Conservation (phyloP, 1,284 basidiomycete species). For the Mycosarcoma maydis region DNA sequence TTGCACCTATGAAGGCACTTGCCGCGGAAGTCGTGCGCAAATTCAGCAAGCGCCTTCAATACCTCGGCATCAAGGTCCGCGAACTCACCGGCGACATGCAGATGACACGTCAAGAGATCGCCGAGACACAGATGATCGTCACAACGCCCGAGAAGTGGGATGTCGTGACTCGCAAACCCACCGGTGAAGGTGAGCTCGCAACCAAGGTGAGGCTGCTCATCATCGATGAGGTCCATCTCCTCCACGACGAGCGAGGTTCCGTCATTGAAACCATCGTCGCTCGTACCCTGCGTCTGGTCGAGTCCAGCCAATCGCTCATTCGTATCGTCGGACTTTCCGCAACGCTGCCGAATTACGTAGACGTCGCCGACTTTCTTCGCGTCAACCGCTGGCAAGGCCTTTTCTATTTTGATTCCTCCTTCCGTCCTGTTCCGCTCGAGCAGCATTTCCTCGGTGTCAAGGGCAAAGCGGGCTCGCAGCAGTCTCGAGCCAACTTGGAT, state of each 20-base stretch:
- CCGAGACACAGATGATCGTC: conserved; percentile 96
- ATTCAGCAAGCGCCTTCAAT: conserved; percentile 85
- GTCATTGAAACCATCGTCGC: conserved; percentile 99
- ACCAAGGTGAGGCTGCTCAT: conserved; percentile 88
- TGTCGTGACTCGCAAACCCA: conserved; percentile 96
- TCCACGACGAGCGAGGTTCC: conserved; percentile 97
- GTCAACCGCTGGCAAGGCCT: conserved; percentile 90
- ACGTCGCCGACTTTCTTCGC: conserved; percentile 93
- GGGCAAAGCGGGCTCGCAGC: conserved; percentile 83
- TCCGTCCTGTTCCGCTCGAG: conserved; percentile 94
- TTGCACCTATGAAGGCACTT: conserved; percentile 98
- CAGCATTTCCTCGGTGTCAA: conserved; percentile 96
- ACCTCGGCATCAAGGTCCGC: conserved; percentile 86
- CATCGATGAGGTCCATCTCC: conserved; percentile 96
- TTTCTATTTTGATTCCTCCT: conserved; percentile 98
- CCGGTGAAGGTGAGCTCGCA: conserved; percentile 93
- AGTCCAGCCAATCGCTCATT: conserved; percentile 95
- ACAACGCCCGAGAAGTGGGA: conserved; percentile 99
- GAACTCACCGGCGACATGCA: conserved; percentile 99
- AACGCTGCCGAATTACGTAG: conserved; percentile 95
- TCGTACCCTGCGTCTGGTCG: conserved; percentile 89
- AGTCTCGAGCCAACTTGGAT: conserved; percentile 87
- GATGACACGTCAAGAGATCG: conserved; percentile 90
- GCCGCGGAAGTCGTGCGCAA: conserved; percentile 96
- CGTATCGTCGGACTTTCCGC: conserved; percentile 99